These are phyloP conservation scores for Trichomonas tenax DNA, from an alignment of 208 protist species.

Conservation along the genomic window DNA sequence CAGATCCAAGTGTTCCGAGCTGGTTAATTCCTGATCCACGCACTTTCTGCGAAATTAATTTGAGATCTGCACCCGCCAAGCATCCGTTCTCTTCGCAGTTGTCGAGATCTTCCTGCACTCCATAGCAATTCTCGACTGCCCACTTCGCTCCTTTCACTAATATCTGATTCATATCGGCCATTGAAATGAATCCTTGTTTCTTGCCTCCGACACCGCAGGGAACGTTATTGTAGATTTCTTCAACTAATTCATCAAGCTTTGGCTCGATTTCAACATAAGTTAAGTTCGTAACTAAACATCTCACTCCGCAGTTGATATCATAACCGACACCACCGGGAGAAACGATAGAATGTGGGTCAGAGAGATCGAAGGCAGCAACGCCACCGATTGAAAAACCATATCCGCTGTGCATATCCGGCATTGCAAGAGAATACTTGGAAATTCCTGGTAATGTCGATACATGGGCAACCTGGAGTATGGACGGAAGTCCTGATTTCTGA, in stretches of 20 bases:
- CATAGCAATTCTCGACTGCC: conserved; percentile 57
- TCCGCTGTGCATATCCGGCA: conserved; percentile 67
- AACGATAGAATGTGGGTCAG: conserved; percentile 54
- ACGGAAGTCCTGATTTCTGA: conserved; percentile 52
- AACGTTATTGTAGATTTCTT: not conserved
- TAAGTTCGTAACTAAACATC: conserved; percentile 63
- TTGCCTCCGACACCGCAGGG: not conserved
- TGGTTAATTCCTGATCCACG: conserved; percentile 57
- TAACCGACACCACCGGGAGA: conserved; percentile 62
- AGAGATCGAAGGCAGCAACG: no score
- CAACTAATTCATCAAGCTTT: not conserved
- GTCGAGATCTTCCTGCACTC: conserved; percentile 62
- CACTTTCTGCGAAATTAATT: conserved; percentile 50
- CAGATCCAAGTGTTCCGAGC: conserved; percentile 60
- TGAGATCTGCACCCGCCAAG: conserved; percentile 47
- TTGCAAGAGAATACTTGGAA: conserved; percentile 51
- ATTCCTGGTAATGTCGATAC: conserved; percentile 64
- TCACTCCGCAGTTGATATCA: conserved; percentile 76
- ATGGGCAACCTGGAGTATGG: conserved; percentile 59
- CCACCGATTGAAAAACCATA: conserved; percentile 78
- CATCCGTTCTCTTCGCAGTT: conserved; percentile 60
- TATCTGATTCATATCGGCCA: conserved; percentile 45
- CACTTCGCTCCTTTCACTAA: conserved; percentile 62
- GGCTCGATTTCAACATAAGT: conserved; percentile 41
- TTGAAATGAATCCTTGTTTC: not conserved